Base-by-base conservation (phyloP, 73 alveolate genomes). In the Paramecium sonneborni region DNA sequence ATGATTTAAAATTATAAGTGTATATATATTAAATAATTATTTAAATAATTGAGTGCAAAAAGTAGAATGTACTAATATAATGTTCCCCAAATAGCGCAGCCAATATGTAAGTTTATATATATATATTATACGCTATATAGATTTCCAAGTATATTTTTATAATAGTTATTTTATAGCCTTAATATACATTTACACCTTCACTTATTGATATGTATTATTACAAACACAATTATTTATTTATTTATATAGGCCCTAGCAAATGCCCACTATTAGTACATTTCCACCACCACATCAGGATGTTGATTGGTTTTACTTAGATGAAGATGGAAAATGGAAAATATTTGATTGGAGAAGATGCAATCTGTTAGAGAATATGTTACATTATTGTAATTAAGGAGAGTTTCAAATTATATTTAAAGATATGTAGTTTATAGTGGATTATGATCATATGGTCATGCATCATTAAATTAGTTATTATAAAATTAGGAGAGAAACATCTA, bases 321-420 rank as follows among this genome's bases (percentile, higher is more conserved):
- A 28, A 38, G 70, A 76, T 38, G 68, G 70, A 7, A 41, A 41
- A 76, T 76, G 89, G 89, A 76, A 76, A 76, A 28, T 28, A 23
- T 76, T 76, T 76, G 89, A 76, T 44, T 76, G 89, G 89, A 37
- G 89, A 37, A 76, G 89, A 76, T 76, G 89, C 48, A 76, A 76
- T 76, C 28, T 76, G 20, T 44, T 76, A 23, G 89, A 76, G 52
- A 76, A 76, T 41, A 76, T 76, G 89, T 30, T 76, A 5, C 89
- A 76, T 76, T 48, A 76, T 34, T 76, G 89, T 21, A 76, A 76
- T 76, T 7, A 44, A 15, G 70, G 39, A 12, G 72, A 35, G 28
- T 76, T 76, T 12, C n/a, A 76, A 43, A 76, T 76, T 20, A 32
- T 76, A 6, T 76, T 28, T 26, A 76, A 44, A 10, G 89, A 76